Conservation (phyloP, 225 moss, liverwort and hornwort species). For the Marchantia polymorpha region DNA sequence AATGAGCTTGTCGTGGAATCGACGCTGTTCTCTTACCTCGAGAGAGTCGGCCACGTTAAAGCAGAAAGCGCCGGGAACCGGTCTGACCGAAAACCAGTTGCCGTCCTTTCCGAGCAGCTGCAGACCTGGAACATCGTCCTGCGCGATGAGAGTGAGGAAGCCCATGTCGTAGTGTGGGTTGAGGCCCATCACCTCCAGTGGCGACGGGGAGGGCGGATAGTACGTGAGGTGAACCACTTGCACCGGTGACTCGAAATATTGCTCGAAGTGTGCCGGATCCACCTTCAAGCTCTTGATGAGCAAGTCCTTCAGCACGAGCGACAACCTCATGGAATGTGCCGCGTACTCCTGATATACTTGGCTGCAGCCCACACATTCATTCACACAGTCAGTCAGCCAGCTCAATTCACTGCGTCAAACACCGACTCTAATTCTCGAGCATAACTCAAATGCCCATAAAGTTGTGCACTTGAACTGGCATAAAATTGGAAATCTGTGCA, state of each 20-base stretch:
- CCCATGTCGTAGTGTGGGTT: slow-evolving; percentile 63
- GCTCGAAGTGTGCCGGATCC: slow-evolving; percentile 47
- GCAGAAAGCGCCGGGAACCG: slow-evolving; percentile 57
- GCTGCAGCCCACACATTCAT: slow-evolving; percentile 15
- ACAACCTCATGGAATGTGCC: slow-evolving; percentile 50
- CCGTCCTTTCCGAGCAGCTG: slow-evolving; percentile 54
- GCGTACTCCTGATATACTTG: slow-evolving; percentile 56
- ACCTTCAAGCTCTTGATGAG: slow-evolving; percentile 55
- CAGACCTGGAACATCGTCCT: slow-evolving; percentile 60
- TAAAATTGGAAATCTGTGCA: no score
- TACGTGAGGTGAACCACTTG: slow-evolving; percentile 63
- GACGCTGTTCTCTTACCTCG: slow-evolving; percentile 36
- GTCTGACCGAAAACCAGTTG: slow-evolving; percentile 61
- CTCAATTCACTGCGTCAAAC: no score
- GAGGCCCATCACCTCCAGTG: slow-evolving; percentile 53
- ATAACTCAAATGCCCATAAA: no score
- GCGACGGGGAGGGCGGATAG: slow-evolving; percentile 63
- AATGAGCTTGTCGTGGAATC: no score
- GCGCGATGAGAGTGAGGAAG: slow-evolving; percentile 61
- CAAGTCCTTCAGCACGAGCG: slow-evolving; percentile 42
- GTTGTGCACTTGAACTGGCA: no score
- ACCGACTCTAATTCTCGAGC: no score
- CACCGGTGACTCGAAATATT: slow-evolving; percentile 51
- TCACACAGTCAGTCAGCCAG: no score
- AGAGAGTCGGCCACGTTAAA: slow-evolving; percentile 65